Percentiles rank a stretch among this genome's conserved stretches.
Conservation (phyloP, 116 monocot species). For the Iris pallida region DNA sequence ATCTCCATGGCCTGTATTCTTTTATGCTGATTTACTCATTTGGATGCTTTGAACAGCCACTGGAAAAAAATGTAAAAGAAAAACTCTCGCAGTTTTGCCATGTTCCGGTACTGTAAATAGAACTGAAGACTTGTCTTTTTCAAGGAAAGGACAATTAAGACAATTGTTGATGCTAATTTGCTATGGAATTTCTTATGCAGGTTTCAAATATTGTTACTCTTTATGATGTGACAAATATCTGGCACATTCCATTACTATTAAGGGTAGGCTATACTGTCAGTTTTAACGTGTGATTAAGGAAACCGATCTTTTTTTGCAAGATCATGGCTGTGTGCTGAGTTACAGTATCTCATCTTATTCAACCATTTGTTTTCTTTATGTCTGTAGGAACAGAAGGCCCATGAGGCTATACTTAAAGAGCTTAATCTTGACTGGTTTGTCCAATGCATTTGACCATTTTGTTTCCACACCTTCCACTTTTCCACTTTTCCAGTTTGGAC, state of each 20-base stretch:
- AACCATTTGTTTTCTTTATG: slow-evolving; percentile 3
- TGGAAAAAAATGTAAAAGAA: slow-evolving; percentile 79
- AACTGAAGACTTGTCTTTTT: background rate
- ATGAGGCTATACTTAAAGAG: slow-evolving; percentile 74
- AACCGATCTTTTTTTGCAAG: background rate
- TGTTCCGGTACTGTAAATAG: slow-evolving; percentile 52
- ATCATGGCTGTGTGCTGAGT: background rate
- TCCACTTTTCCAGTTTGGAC: background rate
- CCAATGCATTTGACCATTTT: slow-evolving; percentile 8
- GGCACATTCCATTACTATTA: slow-evolving; percentile 92
- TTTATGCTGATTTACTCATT: background rate
- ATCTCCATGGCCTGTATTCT: background rate
- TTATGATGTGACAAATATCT: slow-evolving; percentile 93
- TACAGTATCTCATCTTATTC: background rate
- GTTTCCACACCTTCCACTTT: background rate
- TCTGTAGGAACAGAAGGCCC: slow-evolving; percentile 83
- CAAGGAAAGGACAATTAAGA: background rate
- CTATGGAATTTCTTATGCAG: slow-evolving; percentile 21
- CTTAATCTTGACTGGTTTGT: slow-evolving; percentile 70
- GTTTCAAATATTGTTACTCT: slow-evolving; percentile 67
- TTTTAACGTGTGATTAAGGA: no score
- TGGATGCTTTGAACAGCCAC: slow-evolving; percentile 29
- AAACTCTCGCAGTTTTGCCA: slow-evolving; percentile 96
- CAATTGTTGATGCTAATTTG: background rate
- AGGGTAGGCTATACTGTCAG: slow-evolving; percentile 36